These are phyloP conservation scores for Trypanosoma platydactyli DNA, from an alignment of 208 protist species.

Conservation along the genomic window DNA sequence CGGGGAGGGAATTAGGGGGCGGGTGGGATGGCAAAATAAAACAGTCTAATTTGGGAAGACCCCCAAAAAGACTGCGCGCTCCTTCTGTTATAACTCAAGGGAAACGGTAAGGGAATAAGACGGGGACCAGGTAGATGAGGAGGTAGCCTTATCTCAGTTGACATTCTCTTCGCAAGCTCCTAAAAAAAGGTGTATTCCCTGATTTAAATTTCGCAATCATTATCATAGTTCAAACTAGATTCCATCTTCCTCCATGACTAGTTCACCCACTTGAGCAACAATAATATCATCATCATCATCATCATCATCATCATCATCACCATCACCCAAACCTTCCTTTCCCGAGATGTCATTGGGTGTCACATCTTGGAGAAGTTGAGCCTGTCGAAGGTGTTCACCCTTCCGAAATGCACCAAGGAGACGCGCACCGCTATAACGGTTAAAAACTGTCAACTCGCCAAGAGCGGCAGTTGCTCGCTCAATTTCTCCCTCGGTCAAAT, in stretches of 20 bases:
- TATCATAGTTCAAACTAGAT: not conserved
- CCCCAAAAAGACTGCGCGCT: too few relatives aligned
- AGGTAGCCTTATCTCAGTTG: too few relatives aligned
- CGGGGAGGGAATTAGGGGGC: too few relatives aligned
- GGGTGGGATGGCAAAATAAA: too few relatives aligned
- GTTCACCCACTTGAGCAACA: conserved; percentile 20
- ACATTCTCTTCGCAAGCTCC: too few relatives aligned
- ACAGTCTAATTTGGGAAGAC: too few relatives aligned
- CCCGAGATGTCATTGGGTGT: conserved; percentile 14
- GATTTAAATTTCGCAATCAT: not conserved
- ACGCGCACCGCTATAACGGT: conserved; percentile 29
- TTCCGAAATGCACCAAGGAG: conserved; percentile 22
- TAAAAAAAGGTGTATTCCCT: too few relatives aligned
- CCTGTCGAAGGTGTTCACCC: conserved; percentile 8
- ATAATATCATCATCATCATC: conserved; percentile 27
- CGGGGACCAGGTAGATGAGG: too few relatives aligned
- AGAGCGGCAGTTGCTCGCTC: conserved; percentile 42
- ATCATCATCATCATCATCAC: conserved; percentile 36
- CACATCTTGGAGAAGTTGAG: conserved; percentile 2
- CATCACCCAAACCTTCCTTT: conserved; percentile 7
- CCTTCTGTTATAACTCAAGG: too few relatives aligned
- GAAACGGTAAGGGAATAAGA: too few relatives aligned
- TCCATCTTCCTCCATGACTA: conserved; percentile 12
- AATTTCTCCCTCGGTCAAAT: conserved; percentile 57
- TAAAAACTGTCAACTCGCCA: conserved; percentile 71